These are phyloP conservation scores for Gymnopilus dilepis DNA, from an alignment of 768 basidiomycete genomes.

Conservation along the genomic window DNA sequence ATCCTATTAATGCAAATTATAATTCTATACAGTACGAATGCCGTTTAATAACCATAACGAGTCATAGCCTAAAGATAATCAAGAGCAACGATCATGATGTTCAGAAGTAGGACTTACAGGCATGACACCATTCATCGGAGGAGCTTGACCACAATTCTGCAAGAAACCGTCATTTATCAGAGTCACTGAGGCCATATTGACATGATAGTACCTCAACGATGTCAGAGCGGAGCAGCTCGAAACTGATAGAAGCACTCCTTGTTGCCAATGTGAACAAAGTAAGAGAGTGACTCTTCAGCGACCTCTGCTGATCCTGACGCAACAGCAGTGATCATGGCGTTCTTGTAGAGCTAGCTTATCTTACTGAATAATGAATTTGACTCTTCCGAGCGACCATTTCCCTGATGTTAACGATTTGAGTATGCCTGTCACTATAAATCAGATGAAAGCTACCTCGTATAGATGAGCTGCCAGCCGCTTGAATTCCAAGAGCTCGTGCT, in stretches of 20 bases:
- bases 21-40: slow-evolving; percentile 35
- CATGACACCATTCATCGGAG: slow-evolving; percentile 74
- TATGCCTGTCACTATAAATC: neutral
- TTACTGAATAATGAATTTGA: slow-evolving; percentile 91
- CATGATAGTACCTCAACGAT: slow-evolving; percentile 94
- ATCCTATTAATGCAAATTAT: slow-evolving; percentile 38
- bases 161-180: slow-evolving; percentile 6
- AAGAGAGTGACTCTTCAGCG: slow-evolving; percentile 92
- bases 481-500: slow-evolving; percentile 94
- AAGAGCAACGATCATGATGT: neutral
- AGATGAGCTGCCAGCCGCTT: slow-evolving; percentile 92
- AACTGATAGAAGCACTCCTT: slow-evolving; percentile 97
- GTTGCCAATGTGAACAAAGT: slow-evolving; percentile 98
- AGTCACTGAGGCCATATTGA: slow-evolving; percentile 96
- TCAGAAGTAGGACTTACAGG: slow-evolving; percentile 54
- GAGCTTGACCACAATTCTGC: slow-evolving; percentile 68
- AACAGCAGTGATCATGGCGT: slow-evolving; percentile 93
- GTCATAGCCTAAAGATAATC: slow-evolving; percentile 57
- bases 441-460: slow-evolving; percentile 74
- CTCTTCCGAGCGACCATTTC: slow-evolving; percentile 96
- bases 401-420: slow-evolving; percentile 50
- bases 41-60: slow-evolving; percentile 54
- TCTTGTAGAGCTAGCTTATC: slow-evolving; percentile 98
- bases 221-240: slow-evolving; percentile 93
- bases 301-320: slow-evolving; percentile 85